A percentile compares a stretch with the other conserved stretches of the same genome.
phyloP scores from a whole-genome alignment of 805 yeast genomes.

The Wickerhamomyces alni region DNA sequence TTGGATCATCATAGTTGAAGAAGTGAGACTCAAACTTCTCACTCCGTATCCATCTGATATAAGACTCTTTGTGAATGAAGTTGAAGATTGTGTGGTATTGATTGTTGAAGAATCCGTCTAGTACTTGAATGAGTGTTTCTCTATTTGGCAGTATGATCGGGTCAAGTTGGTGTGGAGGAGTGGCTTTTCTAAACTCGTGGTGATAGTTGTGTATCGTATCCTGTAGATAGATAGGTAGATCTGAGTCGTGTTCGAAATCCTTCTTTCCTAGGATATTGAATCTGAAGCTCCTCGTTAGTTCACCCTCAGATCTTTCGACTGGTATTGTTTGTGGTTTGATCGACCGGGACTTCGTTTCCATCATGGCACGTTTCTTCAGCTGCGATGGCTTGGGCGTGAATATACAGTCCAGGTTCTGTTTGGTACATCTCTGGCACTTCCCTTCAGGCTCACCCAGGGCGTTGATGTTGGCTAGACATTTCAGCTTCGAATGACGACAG shows the following conservation, averaged over 20 bases:
- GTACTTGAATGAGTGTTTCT: conserved; percentile 1
- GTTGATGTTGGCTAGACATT: conserved; percentile 5
- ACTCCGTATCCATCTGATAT: conserved; percentile 6
- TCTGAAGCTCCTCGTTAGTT: background rate
- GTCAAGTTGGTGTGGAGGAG: conserved; percentile 7
- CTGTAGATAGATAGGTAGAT: conserved; percentile 1
- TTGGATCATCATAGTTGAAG: conserved; percentile 13
- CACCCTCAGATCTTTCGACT: background rate
- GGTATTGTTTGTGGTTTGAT: background rate
- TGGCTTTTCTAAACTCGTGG: conserved; percentile 4
- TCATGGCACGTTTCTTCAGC: conserved; percentile 4
- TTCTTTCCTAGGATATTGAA: background rate
- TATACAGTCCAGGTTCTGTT: conserved; percentile 6
- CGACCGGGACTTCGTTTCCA: background rate
- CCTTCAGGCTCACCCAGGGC: conserved; percentile 2
- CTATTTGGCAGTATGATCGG: conserved; percentile 9
- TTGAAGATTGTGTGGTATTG: conserved; percentile 8
- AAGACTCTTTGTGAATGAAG: conserved; percentile 8
- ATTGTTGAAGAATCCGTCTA: conserved; percentile 7
- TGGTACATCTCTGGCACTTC: conserved; percentile 8
- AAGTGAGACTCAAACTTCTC: conserved; percentile 7
- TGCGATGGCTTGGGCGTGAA: conserved; percentile 13
- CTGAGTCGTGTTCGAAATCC: background rate
- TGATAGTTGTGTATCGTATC: conserved; percentile 8
- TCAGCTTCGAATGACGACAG: conserved; percentile 11